A percentile compares a stretch with the other conserved stretches of the same genome.
These are phyloP conservation scores for Xylariomycetidae sp. DNA, from an alignment of 2,329 filamentous ascomycete species.

Conservation along the genomic window DNA sequence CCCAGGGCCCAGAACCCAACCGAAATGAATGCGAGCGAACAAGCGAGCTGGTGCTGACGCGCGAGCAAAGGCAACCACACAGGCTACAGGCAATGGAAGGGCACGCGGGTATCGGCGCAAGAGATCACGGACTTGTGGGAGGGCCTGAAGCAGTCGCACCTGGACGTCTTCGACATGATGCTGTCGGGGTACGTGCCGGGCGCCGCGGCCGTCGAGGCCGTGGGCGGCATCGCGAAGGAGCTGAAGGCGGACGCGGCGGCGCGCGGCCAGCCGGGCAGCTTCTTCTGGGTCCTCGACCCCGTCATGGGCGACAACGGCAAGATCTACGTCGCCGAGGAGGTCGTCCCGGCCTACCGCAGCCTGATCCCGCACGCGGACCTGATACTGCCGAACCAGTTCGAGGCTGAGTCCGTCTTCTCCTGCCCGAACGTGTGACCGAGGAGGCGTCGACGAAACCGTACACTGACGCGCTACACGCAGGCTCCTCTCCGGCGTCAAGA, in stretches of 20 bases:
- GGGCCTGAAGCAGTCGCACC: slow-evolving; percentile 74
- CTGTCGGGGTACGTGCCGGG: slow-evolving; percentile 92
- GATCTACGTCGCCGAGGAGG: slow-evolving; percentile 86
- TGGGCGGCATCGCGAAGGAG: slow-evolving; percentile 78
- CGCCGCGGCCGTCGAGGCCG: slow-evolving; percentile 73
- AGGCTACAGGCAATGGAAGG: slow-evolving; percentile 83
- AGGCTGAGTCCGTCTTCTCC: slow-evolving; percentile 70
- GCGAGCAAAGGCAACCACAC: slow-evolving; percentile 72
- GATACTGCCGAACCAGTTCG: slow-evolving; percentile 94
- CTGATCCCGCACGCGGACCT: slow-evolving; percentile 78
- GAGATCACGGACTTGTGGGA: slow-evolving; percentile 82
- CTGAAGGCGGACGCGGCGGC: slow-evolving; percentile 59
- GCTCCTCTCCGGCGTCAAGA: slow-evolving; percentile 77
- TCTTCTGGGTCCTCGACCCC: slow-evolving; percentile 97
- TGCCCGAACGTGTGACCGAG: neutral
- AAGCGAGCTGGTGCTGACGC: slow-evolving; percentile 7
- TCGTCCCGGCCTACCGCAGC: slow-evolving; percentile 82
- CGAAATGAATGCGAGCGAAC: neutral
- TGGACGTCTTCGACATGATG: slow-evolving; percentile 90
- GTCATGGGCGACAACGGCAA: slow-evolving; percentile 97
- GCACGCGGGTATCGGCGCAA: slow-evolving; percentile 71
- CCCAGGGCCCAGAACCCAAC: too few species aligned
- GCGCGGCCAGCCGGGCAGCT: slow-evolving; percentile 54
- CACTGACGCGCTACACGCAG: slow-evolving; percentile 38
- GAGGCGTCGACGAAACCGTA: neutral